Conservation (phyloP, 345 rosid genomes). For the Crucihimalaya himalaica region DNA sequence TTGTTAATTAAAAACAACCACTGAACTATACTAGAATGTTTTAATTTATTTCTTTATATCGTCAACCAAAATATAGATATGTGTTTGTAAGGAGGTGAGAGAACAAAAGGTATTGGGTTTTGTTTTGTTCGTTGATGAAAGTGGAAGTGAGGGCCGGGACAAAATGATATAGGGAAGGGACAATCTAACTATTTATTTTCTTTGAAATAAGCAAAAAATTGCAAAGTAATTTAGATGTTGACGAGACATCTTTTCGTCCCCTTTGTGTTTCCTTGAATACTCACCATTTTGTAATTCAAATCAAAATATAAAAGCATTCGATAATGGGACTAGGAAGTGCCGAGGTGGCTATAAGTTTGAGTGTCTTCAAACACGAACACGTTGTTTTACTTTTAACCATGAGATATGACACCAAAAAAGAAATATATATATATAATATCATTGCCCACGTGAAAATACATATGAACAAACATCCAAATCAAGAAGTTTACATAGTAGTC, state of each 20-base stretch:
- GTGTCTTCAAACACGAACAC: not conserved
- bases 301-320: not conserved
- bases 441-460: conserved; percentile 25
- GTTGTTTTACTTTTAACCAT: conserved; percentile 19
- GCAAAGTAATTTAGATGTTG: conserved; percentile 25
- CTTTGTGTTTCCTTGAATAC: conserved; percentile 25
- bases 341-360: not conserved
- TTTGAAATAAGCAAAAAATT: not conserved
- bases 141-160: conserved; percentile 30
- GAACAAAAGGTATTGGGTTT: conserved; percentile 18
- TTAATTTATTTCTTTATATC: not conserved
- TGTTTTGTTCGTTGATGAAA: conserved; percentile 27
- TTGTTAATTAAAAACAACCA: not conserved
- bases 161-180: conserved; percentile 18
- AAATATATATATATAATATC: not conserved
- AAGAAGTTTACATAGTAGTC: not conserved
- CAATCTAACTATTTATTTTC: not conserved
- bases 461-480: not conserved
- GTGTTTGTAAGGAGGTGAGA: conserved; percentile 1
- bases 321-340: conserved; percentile 12
- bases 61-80: not conserved
- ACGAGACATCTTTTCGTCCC: conserved; percentile 32
- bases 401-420: not conserved
- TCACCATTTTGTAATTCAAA: not conserved
- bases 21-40: not conserved